These are phyloP conservation scores for Pichia manshurica DNA, from an alignment of 805 yeast genomes.

Conservation along the genomic window DNA sequence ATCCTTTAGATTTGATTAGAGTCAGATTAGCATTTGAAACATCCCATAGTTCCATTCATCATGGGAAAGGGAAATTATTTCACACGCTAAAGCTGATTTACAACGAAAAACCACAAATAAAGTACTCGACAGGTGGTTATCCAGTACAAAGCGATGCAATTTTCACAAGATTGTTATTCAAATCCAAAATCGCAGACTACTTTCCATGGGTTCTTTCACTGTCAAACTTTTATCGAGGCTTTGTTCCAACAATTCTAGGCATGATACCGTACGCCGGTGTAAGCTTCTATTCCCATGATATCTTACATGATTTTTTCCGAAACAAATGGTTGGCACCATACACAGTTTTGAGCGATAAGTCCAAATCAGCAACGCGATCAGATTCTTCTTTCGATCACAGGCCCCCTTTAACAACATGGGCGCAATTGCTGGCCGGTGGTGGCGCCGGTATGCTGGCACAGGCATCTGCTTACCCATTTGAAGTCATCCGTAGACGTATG, in stretches of 20 bases:
- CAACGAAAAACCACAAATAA: slow-evolving; percentile 30
- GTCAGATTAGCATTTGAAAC: slow-evolving; percentile 92
- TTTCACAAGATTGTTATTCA: slow-evolving; percentile 27
- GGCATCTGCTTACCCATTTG: slow-evolving; percentile 95
- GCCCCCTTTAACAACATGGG: slow-evolving; percentile 78
- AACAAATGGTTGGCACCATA: slow-evolving; percentile 48
- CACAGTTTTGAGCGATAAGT: slow-evolving; percentile 35
- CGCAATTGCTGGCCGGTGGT: slow-evolving; percentile 92
- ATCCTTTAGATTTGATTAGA: slow-evolving; percentile 85
- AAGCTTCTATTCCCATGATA: slow-evolving; percentile 89
- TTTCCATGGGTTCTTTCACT: slow-evolving; percentile 32
- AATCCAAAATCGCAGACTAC: slow-evolving; percentile 14
- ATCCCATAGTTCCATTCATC: slow-evolving; percentile 25
- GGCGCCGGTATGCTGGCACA: slow-evolving; percentile 93
- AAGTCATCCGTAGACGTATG: slow-evolving; percentile 88
- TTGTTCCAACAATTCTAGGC: slow-evolving; percentile 87
- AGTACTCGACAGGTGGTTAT: slow-evolving; percentile 26
- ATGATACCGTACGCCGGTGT: slow-evolving; percentile 99
- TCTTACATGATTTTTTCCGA: slow-evolving; percentile 80
- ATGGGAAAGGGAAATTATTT: slow-evolving; percentile 29
- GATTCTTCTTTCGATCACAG: slow-evolving; percentile 40
- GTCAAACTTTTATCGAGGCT: slow-evolving; percentile 86
- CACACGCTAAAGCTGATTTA: slow-evolving; percentile 28
- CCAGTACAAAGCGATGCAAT: slow-evolving; percentile 26
- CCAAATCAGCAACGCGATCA: slow-evolving; percentile 19